phyloP scores from a whole-genome alignment of 192 early-diverging fungal species.

The Kickxella alabastrina region DNA sequence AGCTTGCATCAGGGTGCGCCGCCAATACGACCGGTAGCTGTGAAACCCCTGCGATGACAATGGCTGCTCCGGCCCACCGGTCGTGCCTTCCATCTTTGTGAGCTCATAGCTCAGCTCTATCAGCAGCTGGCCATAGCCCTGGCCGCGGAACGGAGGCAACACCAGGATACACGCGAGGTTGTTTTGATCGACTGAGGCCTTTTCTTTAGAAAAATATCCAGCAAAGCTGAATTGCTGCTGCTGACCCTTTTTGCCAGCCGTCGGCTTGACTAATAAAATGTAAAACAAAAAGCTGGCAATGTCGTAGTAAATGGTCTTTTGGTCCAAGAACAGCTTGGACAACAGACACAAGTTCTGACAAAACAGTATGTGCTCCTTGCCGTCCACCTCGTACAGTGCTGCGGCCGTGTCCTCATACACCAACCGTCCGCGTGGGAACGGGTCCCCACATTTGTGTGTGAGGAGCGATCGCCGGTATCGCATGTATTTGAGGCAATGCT shows the following conservation, averaged over 20 bases:
- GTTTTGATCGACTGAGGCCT: slow-evolving; percentile 74
- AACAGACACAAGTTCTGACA: slow-evolving; percentile 93
- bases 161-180: slow-evolving; percentile 90
- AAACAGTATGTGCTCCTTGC: slow-evolving; percentile 82
- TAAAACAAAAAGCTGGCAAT: slow-evolving; percentile 93
- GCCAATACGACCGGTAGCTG: slow-evolving; percentile 83
- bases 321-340: slow-evolving; percentile 93
- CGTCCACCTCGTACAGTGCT: slow-evolving; percentile 78
- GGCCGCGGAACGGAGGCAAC: slow-evolving; percentile 81
- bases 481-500: slow-evolving; percentile 94
- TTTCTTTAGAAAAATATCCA: slow-evolving; percentile 98
- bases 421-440: slow-evolving; percentile 76
- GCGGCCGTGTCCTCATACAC: slow-evolving; percentile 70
- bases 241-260: slow-evolving; percentile 39
- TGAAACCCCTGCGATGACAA: slow-evolving; percentile 77
- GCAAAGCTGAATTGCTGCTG: slow-evolving; percentile 59
- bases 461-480: slow-evolving; percentile 61
- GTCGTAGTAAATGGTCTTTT: slow-evolving; percentile 96
- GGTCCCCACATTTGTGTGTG: slow-evolving; percentile 53
- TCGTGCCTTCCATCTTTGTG: slow-evolving; percentile 61
- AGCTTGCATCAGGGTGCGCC: slow-evolving; percentile 59
- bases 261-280: slow-evolving; percentile 57
- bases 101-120: slow-evolving; percentile 94
- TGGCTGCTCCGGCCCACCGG: slow-evolving; percentile 86
- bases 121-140: slow-evolving; percentile 79